Evolutionary conservation across 2,329 filamentous ascomycete species (phyloP), one percentile per base, ranked within the genome.

Genomic region (Verticillium alfalfae): DNA sequence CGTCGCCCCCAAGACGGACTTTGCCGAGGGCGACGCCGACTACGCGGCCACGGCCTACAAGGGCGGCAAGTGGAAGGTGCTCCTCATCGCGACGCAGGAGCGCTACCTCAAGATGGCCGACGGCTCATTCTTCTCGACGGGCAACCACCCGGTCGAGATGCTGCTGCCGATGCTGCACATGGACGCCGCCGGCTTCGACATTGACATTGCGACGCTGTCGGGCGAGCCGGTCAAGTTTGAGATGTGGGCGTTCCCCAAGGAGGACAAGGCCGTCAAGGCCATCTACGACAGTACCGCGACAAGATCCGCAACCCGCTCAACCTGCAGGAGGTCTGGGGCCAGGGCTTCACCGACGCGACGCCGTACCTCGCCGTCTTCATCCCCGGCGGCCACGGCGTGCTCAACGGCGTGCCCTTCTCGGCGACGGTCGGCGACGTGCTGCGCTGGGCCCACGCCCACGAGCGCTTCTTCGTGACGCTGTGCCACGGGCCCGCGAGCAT

Each of bases 161-260:
- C 64, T 67, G 13, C 64, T 67, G 37, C 65, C 65, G 26, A 62
- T 67, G 60, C n/a, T 61, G 16, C 65, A 67, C 59, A 64, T 67
- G 41, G 61, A 67, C 60, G 64, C 65, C 15, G 65, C 65, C 15
- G 65, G 65, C 54, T 67, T 67, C 56, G 65, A 67, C 15, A 62
- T 67, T 36, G 65, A 67, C 59, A 58, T 67, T 9, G 65, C 66
- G 34, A 67, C 66, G 31, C 34, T 66, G 18, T 64, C 65, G 1
- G 66, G 66, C 54, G 65, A 65, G 36, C 66, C 66, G 18, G 66
- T 67, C 63, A 67, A 67, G 61, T 60, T 67, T 22, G 66, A 67
- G 55, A 65, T 67, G 63, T 67, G 66, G 66, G 66, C 66, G 3
- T 60, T 60, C 34, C 59, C 59, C 16, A 57, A 60, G 18, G 59